Evolutionary conservation across 139 green algal species (phyloP).

Genomic region (Volvox africanus): DNA sequence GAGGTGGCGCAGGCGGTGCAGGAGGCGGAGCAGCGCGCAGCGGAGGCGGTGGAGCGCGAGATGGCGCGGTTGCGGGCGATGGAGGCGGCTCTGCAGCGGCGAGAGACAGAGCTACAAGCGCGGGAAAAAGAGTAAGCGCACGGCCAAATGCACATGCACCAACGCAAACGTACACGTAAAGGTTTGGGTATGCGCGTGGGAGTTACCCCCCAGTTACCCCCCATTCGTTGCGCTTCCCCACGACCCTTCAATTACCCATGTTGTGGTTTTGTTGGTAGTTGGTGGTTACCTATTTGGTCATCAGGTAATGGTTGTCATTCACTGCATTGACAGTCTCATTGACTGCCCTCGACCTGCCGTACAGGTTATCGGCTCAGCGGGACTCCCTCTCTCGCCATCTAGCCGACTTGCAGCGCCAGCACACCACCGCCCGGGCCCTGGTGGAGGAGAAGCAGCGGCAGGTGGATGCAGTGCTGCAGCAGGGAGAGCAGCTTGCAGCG

Average conservation of each 20-base stretch:
- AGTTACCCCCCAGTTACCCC: too few species aligned
- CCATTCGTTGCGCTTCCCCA: too few species aligned
- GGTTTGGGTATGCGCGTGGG: too few species aligned
- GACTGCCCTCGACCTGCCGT: too few species aligned
- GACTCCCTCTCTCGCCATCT: background rate
- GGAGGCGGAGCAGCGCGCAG: background rate
- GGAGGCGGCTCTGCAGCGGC: conserved; percentile 20
- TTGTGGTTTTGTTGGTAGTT: too few species aligned
- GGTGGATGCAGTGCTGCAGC: conserved; percentile 28
- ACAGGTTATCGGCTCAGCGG: conserved; percentile 17
- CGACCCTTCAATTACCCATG: too few species aligned
- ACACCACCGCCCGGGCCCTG: conserved; percentile 11
- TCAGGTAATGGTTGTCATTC: too few species aligned
- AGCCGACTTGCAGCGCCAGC: conserved; percentile 31
- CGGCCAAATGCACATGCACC: too few species aligned
- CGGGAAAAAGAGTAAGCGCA: conserved; percentile 3
- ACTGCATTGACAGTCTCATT: too few species aligned
- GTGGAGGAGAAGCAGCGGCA: conserved; percentile 48
- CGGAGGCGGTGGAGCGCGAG: conserved; percentile 5
- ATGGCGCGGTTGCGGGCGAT: background rate
- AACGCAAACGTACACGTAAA: too few species aligned
- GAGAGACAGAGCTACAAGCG: background rate
- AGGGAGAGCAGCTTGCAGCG: background rate
- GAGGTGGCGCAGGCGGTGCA: background rate
- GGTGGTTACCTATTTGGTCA: too few species aligned